Base-by-base conservation (phyloP, 1,284 basidiomycete species). In the Cutaneotrichosporon cyanovorans region DNA sequence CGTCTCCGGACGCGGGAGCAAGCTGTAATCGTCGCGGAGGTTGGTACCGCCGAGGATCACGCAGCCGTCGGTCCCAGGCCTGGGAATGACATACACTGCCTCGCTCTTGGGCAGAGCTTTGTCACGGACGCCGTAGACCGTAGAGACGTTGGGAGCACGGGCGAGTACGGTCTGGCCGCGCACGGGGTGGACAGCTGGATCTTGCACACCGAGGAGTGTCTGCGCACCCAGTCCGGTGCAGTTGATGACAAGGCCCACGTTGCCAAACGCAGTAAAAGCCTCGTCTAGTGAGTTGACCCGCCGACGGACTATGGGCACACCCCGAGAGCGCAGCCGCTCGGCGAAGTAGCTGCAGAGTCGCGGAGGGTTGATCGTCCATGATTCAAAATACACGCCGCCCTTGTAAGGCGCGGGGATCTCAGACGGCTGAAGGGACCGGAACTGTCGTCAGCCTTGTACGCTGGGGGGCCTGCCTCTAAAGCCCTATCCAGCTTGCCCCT, bases 121-220 rank as follows among this genome's bases (percentile, higher is more conserved):
- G 45, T 56, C 54, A n/a, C 50, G 45, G 22, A 51, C 50, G 33
- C 54, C 54, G n/a, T 37, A 50, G 45, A 47, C 51, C 5, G 45
- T 50, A 30, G 51, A 51, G 11, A 66, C 62, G 5, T 38, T 44
- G 3, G 88, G 87, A 1, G 87, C 84, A 44, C 78, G 72, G 12
- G 88, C 74, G 21, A 88, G 71, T 9, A 90, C 80, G 0, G 87
- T 91, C 70, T 95, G 91, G 0, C 91, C 91, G 35, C 87, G 78
- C 43, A 90, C 79, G 0, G 90, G 89, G 62, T 80, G 81, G 19
- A 90, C 76, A 15, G 73, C 69, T 43, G 75, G 73, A 62, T 89
- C 85, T 55, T 87, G 80, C 3, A 92, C 81, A 4, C 87, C 88
- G n/a, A 85, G 78, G 11, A 92, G 74, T 15, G 78, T 78, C 11